phyloP scores from a whole-genome alignment of 2,329 filamentous ascomycete species.

The Fusarium acutatum region DNA sequence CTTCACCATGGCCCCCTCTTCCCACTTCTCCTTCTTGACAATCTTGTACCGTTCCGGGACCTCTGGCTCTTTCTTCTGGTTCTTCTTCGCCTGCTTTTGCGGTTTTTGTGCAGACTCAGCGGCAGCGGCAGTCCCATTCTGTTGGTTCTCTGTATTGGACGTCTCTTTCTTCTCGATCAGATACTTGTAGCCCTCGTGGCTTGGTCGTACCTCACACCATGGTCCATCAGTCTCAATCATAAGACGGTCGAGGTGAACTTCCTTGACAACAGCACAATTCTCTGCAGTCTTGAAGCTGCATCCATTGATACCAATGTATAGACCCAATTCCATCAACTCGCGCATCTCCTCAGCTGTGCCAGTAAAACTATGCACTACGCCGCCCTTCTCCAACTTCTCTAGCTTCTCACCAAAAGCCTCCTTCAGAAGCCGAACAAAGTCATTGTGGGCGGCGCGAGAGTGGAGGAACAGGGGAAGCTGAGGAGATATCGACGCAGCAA shows the following conservation, averaged over 20 bases:
- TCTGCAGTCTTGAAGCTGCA: constrained; percentile 95
- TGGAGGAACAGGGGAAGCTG: constrained; percentile 92
- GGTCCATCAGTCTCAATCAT: constrained; percentile 98
- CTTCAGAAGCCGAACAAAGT: constrained; percentile 80
- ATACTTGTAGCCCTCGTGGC: constrained; percentile 84
- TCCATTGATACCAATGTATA: constrained; percentile 95
- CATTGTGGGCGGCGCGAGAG: constrained; percentile 83
- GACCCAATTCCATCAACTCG: constrained; percentile 78
- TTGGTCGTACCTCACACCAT: constrained; percentile 94
- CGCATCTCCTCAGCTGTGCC: constrained; percentile 86
- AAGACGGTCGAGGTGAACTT: constrained; percentile 79
- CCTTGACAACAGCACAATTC: constrained; percentile 84
- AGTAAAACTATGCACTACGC: constrained; percentile 95
- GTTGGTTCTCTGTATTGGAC: constrained; percentile 26
- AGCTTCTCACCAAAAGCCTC: constrained; percentile 65
- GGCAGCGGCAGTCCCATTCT: constrained; percentile 34
- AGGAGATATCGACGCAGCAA: constrained; percentile 74
- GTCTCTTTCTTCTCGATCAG: constrained; percentile 55
- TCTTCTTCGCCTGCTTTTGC: constrained; percentile 56
- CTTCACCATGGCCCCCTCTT: constrained; percentile 88
- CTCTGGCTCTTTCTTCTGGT: constrained; percentile 69
- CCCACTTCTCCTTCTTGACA: constrained; percentile 97
- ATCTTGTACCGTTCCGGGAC: constrained; percentile 78
- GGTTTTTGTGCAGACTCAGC: constrained; percentile 37
- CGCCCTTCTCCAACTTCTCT: constrained; percentile 74